Base-by-base conservation (phyloP, 371 early-diverging fungal species). In the Actinomortierella wolfii region DNA sequence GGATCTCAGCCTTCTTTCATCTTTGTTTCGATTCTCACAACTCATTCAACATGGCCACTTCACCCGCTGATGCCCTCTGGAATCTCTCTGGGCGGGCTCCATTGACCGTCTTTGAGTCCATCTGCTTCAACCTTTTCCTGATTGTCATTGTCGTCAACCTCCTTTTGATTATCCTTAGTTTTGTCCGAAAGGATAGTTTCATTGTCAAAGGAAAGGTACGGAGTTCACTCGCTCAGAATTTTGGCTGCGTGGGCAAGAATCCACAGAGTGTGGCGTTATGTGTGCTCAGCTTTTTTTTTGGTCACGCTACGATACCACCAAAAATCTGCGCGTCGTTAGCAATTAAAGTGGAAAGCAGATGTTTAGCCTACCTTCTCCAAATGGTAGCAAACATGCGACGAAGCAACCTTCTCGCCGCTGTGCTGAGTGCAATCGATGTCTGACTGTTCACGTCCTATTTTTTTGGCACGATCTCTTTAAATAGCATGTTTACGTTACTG, bases 401-500 rank as follows among this genome's bases (percentile, higher is more conserved):
- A n/a, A n/a, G n/a, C n/a, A n/a, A n/a, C n/a, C n/a, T n/a, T n/a
- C n/a, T n/a, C n/a, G n/a, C n/a, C n/a, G n/a, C n/a, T n/a, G n/a
- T n/a, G n/a, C n/a, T n/a, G n/a, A n/a, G n/a, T n/a, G n/a, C n/a
- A n/a, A n/a, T n/a, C n/a, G n/a, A 41, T 41, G 7, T 41, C 41
- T 41, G 15, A 41, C 41, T 41, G 41, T 41, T 2, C 44, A 44
- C 44, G n/a, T n/a, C 48, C 21, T 55, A 44, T 8, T 44, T 18
- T 0, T n/a, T n/a, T n/a, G 48, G 48, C 48, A 47, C 20, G 48
- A 25, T 17, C 20, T 25, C 11, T 7, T 17, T 24, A 63, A 56
- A 28, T 65, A 89, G 74, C 92, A 91, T 74, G 88, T 91, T 50
- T 90, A 95, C 60, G 83, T 99, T 40, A 94, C 97, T 0, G 99